Percentiles rank a stretch among this genome's conserved stretches.
phyloP scores from a whole-genome alignment of 306 rosid genomes.

The Astragalus glycyphyllos region DNA sequence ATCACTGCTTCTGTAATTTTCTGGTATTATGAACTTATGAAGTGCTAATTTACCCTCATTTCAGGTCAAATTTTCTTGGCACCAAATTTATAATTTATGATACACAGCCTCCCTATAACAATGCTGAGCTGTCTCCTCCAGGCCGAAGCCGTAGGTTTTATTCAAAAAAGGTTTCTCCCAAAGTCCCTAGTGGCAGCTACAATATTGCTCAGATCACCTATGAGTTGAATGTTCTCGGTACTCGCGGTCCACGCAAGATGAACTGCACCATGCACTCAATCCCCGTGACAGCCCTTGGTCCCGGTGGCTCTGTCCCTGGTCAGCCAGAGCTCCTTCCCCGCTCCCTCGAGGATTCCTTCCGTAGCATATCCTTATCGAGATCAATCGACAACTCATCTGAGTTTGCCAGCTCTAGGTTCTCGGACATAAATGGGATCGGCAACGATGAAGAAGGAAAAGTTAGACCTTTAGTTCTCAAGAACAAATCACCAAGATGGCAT shows the following conservation, averaged over 20 bases:
- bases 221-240: slow-evolving; percentile 86
- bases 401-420: slow-evolving; percentile 82
- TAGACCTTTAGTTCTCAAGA: slow-evolving; percentile 72
- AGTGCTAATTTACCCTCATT: slow-evolving; percentile 27
- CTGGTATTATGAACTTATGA: not conserved
- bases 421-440: slow-evolving; percentile 53
- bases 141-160: slow-evolving; percentile 84
- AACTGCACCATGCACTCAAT: slow-evolving; percentile 82
- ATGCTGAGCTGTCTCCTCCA: slow-evolving; percentile 61
- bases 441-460: slow-evolving; percentile 63
- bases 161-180: slow-evolving; percentile 89
- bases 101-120: slow-evolving; percentile 80
- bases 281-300: slow-evolving; percentile 73
- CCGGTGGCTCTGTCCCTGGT: slow-evolving; percentile 76
- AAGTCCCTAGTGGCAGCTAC: slow-evolving; percentile 84
- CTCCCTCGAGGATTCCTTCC: slow-evolving; percentile 80
- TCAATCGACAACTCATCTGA: slow-evolving; percentile 64
- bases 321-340: slow-evolving; percentile 80
- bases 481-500: slow-evolving; percentile 95
- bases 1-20: not conserved
- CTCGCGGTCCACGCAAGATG: slow-evolving; percentile 89
- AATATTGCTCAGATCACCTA: slow-evolving; percentile 78
- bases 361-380: slow-evolving; percentile 76
- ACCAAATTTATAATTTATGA: slow-evolving; percentile 88
- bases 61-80: slow-evolving; percentile 93